Conservation (phyloP, 257 asterid genomes). For the Plantago elongata region DNA sequence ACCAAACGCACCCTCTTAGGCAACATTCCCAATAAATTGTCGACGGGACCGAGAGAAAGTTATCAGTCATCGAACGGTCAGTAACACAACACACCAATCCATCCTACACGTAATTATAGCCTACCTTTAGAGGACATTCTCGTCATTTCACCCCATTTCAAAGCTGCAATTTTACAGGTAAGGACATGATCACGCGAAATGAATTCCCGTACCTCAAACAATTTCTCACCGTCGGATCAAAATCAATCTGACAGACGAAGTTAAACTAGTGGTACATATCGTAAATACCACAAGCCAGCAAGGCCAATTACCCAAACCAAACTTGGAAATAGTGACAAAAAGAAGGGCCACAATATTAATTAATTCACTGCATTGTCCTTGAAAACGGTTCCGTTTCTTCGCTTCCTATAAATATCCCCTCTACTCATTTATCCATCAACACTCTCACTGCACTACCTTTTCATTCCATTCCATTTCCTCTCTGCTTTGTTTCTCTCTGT, state of each 20-base stretch:
- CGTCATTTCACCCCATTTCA: too few relatives aligned
- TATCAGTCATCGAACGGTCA: too few relatives aligned
- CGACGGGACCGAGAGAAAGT: too few relatives aligned
- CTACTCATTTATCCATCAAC: neutral
- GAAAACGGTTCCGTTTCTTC: conserved; percentile 44
- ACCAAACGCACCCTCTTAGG: too few relatives aligned
- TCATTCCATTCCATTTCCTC: neutral
- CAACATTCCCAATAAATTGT: too few relatives aligned
- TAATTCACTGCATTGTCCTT: conserved; percentile 28
- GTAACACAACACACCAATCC: too few relatives aligned
- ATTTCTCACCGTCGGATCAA: neutral
- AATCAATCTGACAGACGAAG: neutral
- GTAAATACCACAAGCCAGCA: neutral
- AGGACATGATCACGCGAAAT: too few relatives aligned
- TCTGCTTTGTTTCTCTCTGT: too few relatives aligned
- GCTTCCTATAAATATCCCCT: conserved; percentile 50
- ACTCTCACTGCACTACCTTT: neutral
- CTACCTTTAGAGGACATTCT: too few relatives aligned
- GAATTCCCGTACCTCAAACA: neutral
- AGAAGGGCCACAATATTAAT: conserved; percentile 15
- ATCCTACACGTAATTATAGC: too few relatives aligned
- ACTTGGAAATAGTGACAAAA: conserved; percentile 26
- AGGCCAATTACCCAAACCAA: neutral
- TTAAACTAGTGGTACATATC: neutral
- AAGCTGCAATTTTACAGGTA: too few relatives aligned